A percentile compares a stretch with the other conserved stretches of the same genome.
Evolutionary conservation across 768 basidiomycete species (phyloP).

Genomic region (Paxillus involutus): DNA sequence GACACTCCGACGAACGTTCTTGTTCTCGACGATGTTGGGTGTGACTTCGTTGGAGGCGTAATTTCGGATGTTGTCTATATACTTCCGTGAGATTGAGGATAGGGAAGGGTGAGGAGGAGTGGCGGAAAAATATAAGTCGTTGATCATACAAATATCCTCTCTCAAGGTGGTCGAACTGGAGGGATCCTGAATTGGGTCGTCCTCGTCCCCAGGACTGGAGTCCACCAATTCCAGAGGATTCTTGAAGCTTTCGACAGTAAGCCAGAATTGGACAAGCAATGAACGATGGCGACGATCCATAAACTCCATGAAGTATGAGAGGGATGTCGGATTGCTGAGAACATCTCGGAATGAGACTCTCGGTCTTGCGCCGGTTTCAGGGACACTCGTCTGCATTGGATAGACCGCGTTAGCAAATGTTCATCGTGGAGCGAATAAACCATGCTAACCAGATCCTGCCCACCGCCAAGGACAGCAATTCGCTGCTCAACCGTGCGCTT

Average conservation of each 20-base stretch:
- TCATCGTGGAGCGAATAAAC: background rate
- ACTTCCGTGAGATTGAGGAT: constrained; percentile 64
- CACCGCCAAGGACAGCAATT: constrained; percentile 77
- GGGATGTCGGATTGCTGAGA: constrained; percentile 82
- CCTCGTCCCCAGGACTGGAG: constrained; percentile 56
- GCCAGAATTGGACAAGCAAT: constrained; percentile 92
- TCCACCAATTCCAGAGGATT: constrained; percentile 88
- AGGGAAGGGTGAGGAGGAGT: constrained; percentile 57
- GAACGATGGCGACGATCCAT: constrained; percentile 91
- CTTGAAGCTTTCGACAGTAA: constrained; percentile 97
- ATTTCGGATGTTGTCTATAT: constrained; percentile 65
- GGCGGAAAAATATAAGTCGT: constrained; percentile 81
- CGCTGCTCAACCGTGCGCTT: constrained; percentile 85
- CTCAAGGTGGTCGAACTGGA: constrained; percentile 61
- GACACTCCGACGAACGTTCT: constrained; percentile 72
- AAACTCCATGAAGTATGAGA: constrained; percentile 97
- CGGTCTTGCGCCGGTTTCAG: constrained; percentile 45
- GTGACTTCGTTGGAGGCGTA: constrained; percentile 56
- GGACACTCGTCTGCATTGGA: constrained; percentile 37
- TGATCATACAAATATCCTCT: constrained; percentile 89
- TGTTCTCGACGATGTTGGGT: constrained; percentile 39
- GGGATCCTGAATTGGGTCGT: constrained; percentile 57
- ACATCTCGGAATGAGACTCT: constrained; percentile 72
- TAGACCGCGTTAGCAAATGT: constrained; percentile 1
- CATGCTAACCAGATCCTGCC: constrained; percentile 54